phyloP scores from a whole-genome alignment of 768 basidiomycete genomes.

The Lactarius vividus region DNA sequence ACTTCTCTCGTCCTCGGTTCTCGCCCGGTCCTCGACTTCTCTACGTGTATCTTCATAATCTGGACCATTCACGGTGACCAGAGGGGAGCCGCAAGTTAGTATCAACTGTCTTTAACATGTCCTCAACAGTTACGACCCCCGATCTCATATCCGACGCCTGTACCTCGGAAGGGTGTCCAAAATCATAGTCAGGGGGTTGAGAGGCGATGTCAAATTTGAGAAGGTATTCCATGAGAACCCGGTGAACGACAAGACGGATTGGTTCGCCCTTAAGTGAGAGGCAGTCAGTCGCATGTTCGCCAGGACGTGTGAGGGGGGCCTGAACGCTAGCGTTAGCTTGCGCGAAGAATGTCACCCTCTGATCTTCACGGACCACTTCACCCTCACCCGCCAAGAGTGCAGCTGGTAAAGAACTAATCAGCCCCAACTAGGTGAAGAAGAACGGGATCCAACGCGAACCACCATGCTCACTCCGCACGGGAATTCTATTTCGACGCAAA shows the following conservation, averaged over 20 bases:
- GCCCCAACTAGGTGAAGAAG: too few relatives aligned
- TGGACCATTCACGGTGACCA: not conserved
- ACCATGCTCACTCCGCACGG: too few relatives aligned
- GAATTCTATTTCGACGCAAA: not conserved
- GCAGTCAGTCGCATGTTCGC: not conserved
- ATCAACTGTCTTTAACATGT: not conserved
- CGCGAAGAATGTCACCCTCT: not conserved
- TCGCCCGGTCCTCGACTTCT: not conserved
- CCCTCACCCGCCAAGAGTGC: constrained; percentile 2
- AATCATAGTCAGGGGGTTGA: not conserved
- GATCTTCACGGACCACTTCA: not conserved
- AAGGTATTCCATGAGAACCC: not conserved
- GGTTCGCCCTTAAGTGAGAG: not conserved
- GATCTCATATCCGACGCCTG: not conserved
- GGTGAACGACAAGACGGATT: constrained; percentile 8
- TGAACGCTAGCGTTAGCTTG: not conserved
- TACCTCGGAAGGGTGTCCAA: not conserved
- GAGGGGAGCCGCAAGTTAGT: not conserved
- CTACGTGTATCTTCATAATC: not conserved
- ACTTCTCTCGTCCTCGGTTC: not conserved
- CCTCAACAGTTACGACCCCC: not conserved
- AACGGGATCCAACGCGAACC: not conserved
- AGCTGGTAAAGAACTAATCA: not conserved
- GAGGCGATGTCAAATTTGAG: not conserved
- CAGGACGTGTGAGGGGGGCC: not conserved